Evolutionary conservation across 306 rosid genomes (phyloP), one percentile per base, ranked within the genome.

Genomic region (Vigna nakashimae): DNA sequence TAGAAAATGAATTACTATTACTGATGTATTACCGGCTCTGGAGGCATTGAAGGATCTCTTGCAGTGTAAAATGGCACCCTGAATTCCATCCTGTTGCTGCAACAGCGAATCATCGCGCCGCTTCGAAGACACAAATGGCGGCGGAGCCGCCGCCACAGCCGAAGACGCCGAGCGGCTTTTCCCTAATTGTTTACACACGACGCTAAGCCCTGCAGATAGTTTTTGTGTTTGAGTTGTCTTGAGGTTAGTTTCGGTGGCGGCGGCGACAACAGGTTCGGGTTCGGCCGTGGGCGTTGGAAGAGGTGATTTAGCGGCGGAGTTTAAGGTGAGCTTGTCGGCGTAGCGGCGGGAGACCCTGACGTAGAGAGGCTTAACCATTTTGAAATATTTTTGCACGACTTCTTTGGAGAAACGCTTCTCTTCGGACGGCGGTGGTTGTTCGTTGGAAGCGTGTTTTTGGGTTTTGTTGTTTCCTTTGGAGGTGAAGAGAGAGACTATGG

Each of bases 51-150:
- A 96, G 71, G 99, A 92, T 16, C 92, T 88, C 83, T 96, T 96
- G 90, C 99, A 96, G 71, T 96, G 99, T 56, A 96, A 83, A 74
- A 96, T 96, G 77, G 99, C 99, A 52, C 99, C 88, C 68, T 96
- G 99, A 82, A 96, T 96, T 20, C 94, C 97, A 78, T 96, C 99
- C 76, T 96, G 98, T 50, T 96, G 99, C 84, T 91, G 97, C 80
- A 92, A 75, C 42, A 96, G 89, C 2, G 99, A 96, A 71, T 96
- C 99, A 48, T 96, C 98, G 15, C 93, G 86, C 46, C 98, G 86
- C 73, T 83, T 81, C 0, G 98, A 81, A 9, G 88, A 73, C 43
- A 80, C 82, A 0, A 62, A 62, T 17, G 76, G 87, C 9, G 92
- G 3, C 3, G 97, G 91, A 36, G 85, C 89, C 4, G 89, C 99